Conservation (phyloP, 768 basidiomycete genomes). For the Mycena belliarum region DNA sequence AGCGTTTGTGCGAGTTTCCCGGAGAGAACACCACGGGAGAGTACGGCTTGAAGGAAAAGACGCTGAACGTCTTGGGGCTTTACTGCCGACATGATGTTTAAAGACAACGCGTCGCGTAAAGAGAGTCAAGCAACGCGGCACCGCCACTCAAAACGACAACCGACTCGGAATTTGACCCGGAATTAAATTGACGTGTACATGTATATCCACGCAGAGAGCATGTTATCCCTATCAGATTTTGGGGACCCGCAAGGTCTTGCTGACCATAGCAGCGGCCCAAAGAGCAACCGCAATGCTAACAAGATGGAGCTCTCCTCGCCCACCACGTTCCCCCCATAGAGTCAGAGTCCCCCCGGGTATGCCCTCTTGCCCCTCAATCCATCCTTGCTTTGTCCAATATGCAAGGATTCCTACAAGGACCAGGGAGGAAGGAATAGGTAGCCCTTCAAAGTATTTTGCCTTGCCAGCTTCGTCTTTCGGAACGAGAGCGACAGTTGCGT, state of each 20-base stretch:
- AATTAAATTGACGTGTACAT: too few species aligned
- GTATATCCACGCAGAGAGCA: too few species aligned
- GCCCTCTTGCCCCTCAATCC: conserved; percentile 78
- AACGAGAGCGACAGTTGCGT: conserved; percentile 93
- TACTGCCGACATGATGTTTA: conserved; percentile 35
- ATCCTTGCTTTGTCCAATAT: conserved; percentile 81
- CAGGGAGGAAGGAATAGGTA: conserved; percentile 93
- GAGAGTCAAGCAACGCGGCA: too few species aligned
- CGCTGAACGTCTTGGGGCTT: conserved; percentile 66
- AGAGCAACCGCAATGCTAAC: conserved; percentile 73
- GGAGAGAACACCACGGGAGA: conserved; percentile 73
- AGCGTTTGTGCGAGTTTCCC: conserved; percentile 61
- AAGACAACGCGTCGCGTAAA: neutral
- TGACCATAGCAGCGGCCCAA: conserved; percentile 98
- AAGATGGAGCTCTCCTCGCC: conserved; percentile 83
- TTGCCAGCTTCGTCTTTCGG: conserved; percentile 89
- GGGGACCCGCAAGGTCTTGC: conserved; percentile 90
- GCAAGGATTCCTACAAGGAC: conserved; percentile 76
- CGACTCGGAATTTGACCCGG: too few species aligned
- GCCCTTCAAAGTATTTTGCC: conserved; percentile 93
- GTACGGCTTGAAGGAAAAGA: conserved; percentile 76
- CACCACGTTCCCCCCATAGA: conserved; percentile 70
- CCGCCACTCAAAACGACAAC: too few species aligned
- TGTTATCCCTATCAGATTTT: conserved; percentile 70
- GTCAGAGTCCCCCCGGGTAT: conserved; percentile 75